Evolutionary conservation across 306 rosid species (phyloP).

Genomic region (Acacia crassicarpa): DNA sequence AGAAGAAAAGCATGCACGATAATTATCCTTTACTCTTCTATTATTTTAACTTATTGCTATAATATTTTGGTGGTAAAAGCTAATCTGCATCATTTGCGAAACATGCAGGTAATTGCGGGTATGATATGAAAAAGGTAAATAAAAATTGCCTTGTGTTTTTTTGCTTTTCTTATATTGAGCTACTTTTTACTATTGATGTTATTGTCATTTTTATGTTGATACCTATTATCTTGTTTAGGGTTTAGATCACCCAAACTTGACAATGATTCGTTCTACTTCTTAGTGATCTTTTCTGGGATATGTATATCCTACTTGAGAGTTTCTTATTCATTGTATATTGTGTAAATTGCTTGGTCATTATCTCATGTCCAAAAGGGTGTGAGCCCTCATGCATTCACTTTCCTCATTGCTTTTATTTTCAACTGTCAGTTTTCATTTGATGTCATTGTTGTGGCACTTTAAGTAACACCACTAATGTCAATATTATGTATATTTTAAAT

Average conservation of each 20-base stretch:
- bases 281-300: conserved; percentile 13
- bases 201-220: neutral
- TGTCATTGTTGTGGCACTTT: conserved; percentile 18
- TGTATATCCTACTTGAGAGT: neutral
- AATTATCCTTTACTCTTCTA: neutral
- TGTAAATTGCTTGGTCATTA: neutral
- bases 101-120: conserved; percentile 73
- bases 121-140: conserved; percentile 80
- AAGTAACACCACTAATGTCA: conserved; percentile 15
- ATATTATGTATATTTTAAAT: conserved; percentile 18
- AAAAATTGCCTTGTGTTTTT: conserved; percentile 12
- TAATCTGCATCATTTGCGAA: conserved; percentile 36
- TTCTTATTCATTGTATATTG: neutral
- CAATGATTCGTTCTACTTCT: neutral
- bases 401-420: neutral
- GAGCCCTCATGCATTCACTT: neutral
- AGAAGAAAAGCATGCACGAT: neutral
- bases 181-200: neutral
- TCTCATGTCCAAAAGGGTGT: neutral
- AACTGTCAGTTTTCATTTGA: conserved; percentile 8
- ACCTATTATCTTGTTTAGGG: conserved; percentile 6
- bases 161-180: neutral
- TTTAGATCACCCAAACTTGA: conserved; percentile 9
- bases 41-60: neutral
- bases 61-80: conserved; percentile 29